Percentiles rank a stretch among this genome's conserved stretches.
These are phyloP conservation scores for Alternaria burnsii DNA, from an alignment of 2,329 filamentous ascomycete genomes.

Conservation along the genomic window DNA sequence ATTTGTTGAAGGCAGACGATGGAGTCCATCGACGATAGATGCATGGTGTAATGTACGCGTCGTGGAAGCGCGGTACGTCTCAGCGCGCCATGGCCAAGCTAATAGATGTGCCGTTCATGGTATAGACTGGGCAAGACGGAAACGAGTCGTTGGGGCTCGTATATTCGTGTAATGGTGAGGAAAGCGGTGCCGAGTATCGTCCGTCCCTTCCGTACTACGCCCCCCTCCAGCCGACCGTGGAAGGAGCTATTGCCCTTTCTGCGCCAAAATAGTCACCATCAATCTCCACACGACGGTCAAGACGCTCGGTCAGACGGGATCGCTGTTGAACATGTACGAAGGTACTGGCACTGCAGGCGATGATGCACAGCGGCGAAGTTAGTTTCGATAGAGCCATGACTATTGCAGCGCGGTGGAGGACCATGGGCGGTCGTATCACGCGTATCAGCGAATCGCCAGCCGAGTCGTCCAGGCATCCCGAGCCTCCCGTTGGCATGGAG, in stretches of 20 bases:
- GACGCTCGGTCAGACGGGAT: constrained; percentile 27
- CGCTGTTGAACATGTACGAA: constrained; percentile 6
- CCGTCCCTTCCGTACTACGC: constrained; percentile 36
- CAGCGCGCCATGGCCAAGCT: constrained; percentile 41
- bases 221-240: constrained; percentile 23
- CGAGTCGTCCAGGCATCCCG: constrained; percentile 14
- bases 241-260: constrained; percentile 27
- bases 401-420: constrained; percentile 16
- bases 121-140: constrained; percentile 31
- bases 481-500: constrained; percentile 20
- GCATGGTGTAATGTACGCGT: constrained; percentile 41
- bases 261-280: constrained; percentile 37
- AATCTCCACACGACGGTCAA: constrained; percentile 38
- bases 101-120: constrained; percentile 44
- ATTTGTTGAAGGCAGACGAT: constrained; percentile 35
- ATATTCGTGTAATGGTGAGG: constrained; percentile 21
- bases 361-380: constrained; percentile 17
- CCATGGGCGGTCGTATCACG: constrained; percentile 14
- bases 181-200: constrained; percentile 37
- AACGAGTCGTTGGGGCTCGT: constrained; percentile 36
- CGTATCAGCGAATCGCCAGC: constrained; percentile 14
- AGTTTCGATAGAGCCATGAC: constrained; percentile 23
- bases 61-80: constrained; percentile 45
- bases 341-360: constrained; percentile 21
- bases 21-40: constrained; percentile 34